phyloP scores from a whole-genome alignment of 768 basidiomycete species.

The Rhizopogon salebrosus region DNA sequence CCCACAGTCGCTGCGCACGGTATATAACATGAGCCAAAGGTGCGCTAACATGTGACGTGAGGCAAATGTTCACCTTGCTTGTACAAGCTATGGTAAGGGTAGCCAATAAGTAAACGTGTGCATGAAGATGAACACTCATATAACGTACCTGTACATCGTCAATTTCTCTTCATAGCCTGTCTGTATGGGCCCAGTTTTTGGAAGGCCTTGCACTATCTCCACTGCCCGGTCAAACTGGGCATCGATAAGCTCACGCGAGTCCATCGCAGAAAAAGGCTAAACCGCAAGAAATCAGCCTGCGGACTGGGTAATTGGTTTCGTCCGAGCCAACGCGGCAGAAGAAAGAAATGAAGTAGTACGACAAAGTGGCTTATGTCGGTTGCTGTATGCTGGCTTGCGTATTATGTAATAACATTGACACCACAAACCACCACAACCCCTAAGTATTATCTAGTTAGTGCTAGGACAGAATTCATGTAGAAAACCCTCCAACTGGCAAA shows the following conservation, averaged over 20 bases:
- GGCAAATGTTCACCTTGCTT: conserved; percentile 68
- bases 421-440: no score
- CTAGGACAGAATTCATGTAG: no score
- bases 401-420: no score
- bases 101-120: conserved; percentile 5
- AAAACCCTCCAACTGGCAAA: no score
- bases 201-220: conserved; percentile 87
- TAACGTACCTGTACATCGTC: conserved; percentile 78
- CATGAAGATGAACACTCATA: background rate
- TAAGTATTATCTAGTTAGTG: no score
- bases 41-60: conserved; percentile 4
- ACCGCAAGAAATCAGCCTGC: background rate
- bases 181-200: conserved; percentile 93
- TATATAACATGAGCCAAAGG: background rate
- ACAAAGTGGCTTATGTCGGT: no score
- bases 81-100: conserved; percentile 54
- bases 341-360: no score
- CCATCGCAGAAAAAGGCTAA: conserved; percentile 34
- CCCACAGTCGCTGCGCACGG: conserved; percentile 72
- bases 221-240: conserved; percentile 91
- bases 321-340: background rate
- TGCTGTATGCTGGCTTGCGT: no score
- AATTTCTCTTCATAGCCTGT: conserved; percentile 95
- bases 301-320: background rate
- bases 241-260: conserved; percentile 63